Conservation (phyloP, 306 rosid species). For the Vigna reflexopilosa region DNA sequence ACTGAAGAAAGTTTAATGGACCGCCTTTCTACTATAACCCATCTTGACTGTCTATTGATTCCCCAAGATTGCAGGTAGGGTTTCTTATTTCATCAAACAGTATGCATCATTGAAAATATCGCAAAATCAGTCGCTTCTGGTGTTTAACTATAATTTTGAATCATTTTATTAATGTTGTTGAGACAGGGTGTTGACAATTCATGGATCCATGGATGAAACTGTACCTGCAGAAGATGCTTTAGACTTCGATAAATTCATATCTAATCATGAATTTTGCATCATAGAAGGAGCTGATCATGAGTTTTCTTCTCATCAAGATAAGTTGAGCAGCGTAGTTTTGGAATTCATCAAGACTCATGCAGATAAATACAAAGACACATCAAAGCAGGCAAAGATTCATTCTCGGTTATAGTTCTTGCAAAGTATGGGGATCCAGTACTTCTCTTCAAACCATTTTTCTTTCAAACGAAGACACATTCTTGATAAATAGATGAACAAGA, state of each 20-base stretch:
- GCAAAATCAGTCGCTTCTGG: constrained; percentile 9
- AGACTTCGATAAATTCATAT: constrained; percentile 68
- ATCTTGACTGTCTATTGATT: constrained; percentile 64
- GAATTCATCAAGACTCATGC: constrained; percentile 58
- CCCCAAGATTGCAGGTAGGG: constrained; percentile 69
- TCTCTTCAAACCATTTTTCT: constrained; percentile 25
- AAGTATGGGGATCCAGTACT: constrained; percentile 19
- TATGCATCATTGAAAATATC: constrained; percentile 6
- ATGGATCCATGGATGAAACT: constrained; percentile 83
- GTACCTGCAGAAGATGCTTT: constrained; percentile 78
- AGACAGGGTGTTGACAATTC: constrained; percentile 82
- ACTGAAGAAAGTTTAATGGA: constrained; percentile 88
- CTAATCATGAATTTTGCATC: constrained; percentile 70
- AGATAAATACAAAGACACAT: constrained; percentile 39
- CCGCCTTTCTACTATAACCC: constrained; percentile 71
- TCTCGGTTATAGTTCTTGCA: constrained; percentile 59
- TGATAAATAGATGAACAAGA: background rate
- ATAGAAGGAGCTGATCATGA: constrained; percentile 91
- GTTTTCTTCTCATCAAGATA: constrained; percentile 67
- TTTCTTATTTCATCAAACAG: constrained; percentile 31
- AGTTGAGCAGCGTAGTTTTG: constrained; percentile 64
- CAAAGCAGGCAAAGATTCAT: constrained; percentile 41
- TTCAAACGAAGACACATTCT: constrained; percentile 5
- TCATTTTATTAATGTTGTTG: constrained; percentile 35
- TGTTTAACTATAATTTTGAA: constrained; percentile 14